phyloP scores from a whole-genome alignment of 225 moss, liverwort and hornwort species.

The Sphagnum contortum region DNA sequence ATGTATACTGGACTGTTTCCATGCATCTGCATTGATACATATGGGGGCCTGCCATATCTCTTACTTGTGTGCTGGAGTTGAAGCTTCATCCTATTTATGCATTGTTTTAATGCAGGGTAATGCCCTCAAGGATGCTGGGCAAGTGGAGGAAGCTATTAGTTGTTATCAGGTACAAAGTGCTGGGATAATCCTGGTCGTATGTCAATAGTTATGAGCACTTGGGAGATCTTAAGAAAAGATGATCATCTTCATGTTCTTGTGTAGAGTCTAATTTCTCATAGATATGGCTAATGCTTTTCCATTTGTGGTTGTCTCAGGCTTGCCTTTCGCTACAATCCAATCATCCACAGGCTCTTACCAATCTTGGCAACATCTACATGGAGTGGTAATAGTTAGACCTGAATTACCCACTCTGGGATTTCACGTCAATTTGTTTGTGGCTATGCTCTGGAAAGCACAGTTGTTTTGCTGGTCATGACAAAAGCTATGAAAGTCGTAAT shows the following conservation, averaged over 20 bases:
- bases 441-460: no score
- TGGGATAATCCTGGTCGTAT: neutral
- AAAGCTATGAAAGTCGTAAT: no score
- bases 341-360: slow-evolving; percentile 97
- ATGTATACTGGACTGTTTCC: no score
- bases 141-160: slow-evolving; percentile 80
- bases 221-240: neutral
- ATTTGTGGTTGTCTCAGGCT: slow-evolving; percentile 36
- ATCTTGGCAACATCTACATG: slow-evolving; percentile 98
- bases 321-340: slow-evolving; percentile 81
- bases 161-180: slow-evolving; percentile 77
- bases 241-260: neutral
- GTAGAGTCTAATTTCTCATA: no score
- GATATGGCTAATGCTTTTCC: neutral
- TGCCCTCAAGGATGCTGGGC: slow-evolving; percentile 95
- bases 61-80: no score
- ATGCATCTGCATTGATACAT: no score
- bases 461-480: no score
- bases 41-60: no score
- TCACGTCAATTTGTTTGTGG: no score
- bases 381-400: slow-evolving; percentile 55
- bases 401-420: neutral
- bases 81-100: neutral
- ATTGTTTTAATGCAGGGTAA: slow-evolving; percentile 58
- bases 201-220: neutral